Base-by-base conservation (phyloP, 257 asterid genomes). In the Fraxinus pennsylvanica region DNA sequence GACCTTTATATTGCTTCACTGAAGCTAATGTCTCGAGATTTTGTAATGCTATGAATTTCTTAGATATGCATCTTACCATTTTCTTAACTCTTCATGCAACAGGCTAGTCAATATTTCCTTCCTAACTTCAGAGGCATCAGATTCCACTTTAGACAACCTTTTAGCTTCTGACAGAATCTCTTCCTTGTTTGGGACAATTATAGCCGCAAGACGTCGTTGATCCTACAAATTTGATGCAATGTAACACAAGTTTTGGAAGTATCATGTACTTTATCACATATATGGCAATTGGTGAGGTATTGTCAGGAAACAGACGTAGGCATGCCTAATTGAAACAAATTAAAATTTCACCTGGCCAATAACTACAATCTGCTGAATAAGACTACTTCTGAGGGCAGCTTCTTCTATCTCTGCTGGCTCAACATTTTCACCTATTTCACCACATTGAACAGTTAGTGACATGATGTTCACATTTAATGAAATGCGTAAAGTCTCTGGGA, bases 321-420 rank as follows among this genome's bases (percentile, higher is more conserved):
- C 36, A 36, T 8, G 38, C 30, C 6, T 22, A 68, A 68, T 43
- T 27, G 70, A 77, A 75, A 66, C 21, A 78, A 63, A 69, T 72
- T 30, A 76, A 38, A 21, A 50, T 35, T 72, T 82, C 71, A 94
- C 98, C 96, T 92, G 99, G 84, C 99, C 99, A 54, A 94, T 76
- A 76, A 94, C 96, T 68, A 94, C 86, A 43, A 94, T 91, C 85
- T 94, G 97, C 63, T 90, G 97, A 83, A 94, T 90, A 76, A 94
- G 84, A 88, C 82, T 83, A 81, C 99, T 92, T 83, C 97, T 89
- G 83, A 86, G 69, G 17, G 96, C 99, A 79, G 98, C 96, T 85
- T 89, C 99, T 89, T 92, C 99, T 52, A 94, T 88, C 80, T 89
- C 96, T 35, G 98, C 86, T 73, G 98, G 98, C 85, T 94, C 99